phyloP scores from a whole-genome alignment of 352 stramenopile genomes.

The Pythium aristosporum region DNA sequence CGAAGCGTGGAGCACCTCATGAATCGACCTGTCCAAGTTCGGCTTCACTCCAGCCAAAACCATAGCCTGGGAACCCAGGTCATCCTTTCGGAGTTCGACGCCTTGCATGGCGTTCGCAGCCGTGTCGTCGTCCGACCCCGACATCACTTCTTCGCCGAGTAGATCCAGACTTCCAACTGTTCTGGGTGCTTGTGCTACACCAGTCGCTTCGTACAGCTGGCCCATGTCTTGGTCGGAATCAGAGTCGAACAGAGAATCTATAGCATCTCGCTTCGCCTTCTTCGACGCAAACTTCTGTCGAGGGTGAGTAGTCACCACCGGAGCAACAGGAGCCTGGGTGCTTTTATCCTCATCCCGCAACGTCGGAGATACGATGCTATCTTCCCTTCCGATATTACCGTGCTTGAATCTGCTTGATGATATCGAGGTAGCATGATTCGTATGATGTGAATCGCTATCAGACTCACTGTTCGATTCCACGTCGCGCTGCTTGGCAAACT shows the following conservation, averaged over 20 bases:
- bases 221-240: constrained; percentile 48
- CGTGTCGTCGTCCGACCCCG: constrained; percentile 1
- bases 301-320: neutral
- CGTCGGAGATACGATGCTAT: neutral
- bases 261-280: constrained; percentile 40
- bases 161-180: no score
- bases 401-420: neutral
- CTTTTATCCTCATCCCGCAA: neutral
- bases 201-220: constrained; percentile 23
- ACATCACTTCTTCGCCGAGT: neutral
- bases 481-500: neutral
- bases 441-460: neutral
- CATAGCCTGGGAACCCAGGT: neutral
- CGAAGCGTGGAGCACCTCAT: neutral
- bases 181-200: neutral
- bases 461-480: neutral
- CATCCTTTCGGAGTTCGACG: neutral
- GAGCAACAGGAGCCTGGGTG: neutral
- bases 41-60: neutral
- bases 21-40: neutral
- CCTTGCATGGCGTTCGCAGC: neutral
- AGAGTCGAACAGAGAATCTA: constrained; percentile 68
- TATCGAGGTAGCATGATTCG: neutral
- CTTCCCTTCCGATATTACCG: neutral
- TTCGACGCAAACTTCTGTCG: neutral